Conservation (phyloP, 371 early-diverging fungal genomes). For the Saksenaea oblongispora region DNA sequence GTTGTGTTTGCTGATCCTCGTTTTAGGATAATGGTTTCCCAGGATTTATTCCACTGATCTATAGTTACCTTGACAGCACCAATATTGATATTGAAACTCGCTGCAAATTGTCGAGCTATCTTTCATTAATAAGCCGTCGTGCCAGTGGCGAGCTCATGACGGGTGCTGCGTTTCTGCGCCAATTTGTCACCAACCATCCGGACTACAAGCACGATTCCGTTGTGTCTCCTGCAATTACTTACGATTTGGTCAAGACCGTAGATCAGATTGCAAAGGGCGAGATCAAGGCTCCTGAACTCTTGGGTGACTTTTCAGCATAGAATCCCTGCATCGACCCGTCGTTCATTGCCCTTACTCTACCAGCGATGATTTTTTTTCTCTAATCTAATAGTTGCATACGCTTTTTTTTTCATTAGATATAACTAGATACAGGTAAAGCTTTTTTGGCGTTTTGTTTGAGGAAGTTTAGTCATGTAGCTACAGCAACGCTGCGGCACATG, state of each 20-base stretch:
- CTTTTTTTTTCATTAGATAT: neutral
- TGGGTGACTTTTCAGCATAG: constrained; percentile 41
- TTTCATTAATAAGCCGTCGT: constrained; percentile 81
- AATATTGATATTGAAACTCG: constrained; percentile 70
- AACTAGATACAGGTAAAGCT: neutral
- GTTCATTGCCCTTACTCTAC: neutral
- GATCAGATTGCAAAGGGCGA: constrained; percentile 71
- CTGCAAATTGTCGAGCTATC: constrained; percentile 70
- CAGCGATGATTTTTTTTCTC: neutral
- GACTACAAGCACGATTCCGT: constrained; percentile 92
- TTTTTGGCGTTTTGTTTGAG: neutral
- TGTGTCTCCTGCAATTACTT: constrained; percentile 81
- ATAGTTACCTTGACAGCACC: constrained; percentile 77
- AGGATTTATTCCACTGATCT: constrained; percentile 85
- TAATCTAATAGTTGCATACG: neutral
- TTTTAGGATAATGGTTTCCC: constrained; percentile 67
- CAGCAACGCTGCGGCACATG: too few relatives aligned
- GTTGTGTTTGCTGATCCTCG: neutral
- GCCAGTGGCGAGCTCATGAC: constrained; percentile 87
- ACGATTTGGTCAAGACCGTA: constrained; percentile 79
- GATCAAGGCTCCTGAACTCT: constrained; percentile 57
- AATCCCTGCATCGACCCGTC: neutral
- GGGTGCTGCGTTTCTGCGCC: constrained; percentile 89
- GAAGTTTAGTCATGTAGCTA: neutral
- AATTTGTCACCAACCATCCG: constrained; percentile 88